Conservation (phyloP, 495 filamentous ascomycete species). For the Lepraria neglecta region DNA sequence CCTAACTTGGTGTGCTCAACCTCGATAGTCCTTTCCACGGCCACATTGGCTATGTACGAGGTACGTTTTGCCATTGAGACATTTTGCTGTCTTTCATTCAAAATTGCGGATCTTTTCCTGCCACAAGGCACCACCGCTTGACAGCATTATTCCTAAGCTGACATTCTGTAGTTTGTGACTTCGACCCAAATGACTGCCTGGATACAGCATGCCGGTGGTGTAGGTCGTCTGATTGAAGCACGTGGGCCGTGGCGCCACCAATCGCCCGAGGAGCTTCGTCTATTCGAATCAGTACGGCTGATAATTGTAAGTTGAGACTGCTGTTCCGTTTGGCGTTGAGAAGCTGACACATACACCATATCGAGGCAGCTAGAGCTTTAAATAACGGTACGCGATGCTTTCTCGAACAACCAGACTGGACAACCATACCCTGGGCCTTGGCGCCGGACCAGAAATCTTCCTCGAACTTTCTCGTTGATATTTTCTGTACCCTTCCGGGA, state of each 20-base stretch:
- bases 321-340: too few species aligned
- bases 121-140: background rate
- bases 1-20: conserved; percentile 6
- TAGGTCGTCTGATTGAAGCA: conserved; percentile 10
- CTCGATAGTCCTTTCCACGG: conserved; percentile 11
- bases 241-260: conserved; percentile 17
- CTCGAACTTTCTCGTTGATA: conserved; percentile 7
- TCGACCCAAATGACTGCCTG: conserved; percentile 12
- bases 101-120: too few species aligned
- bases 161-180: conserved; percentile 1
- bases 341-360: conserved; percentile 3
- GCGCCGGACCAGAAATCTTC: conserved; percentile 6
- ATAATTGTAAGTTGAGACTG: conserved; percentile 14
- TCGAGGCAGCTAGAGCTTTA: conserved; percentile 11
- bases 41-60: conserved; percentile 17
- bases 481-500: conserved; percentile 14
- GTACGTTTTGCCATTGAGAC: background rate
- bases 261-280: conserved; percentile 12
- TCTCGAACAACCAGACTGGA: conserved; percentile 11
- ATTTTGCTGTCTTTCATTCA: background rate
- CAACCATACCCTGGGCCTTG: conserved; percentile 9
- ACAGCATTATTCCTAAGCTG: background rate
- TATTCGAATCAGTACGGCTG: conserved; percentile 15
- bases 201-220: conserved; percentile 17
- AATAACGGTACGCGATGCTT: conserved; percentile 13